Percentiles rank a stretch among this genome's conserved stretches.
Evolutionary conservation across 1,284 basidiomycete genomes (phyloP).

Genomic region (Fomitopsis betulina): DNA sequence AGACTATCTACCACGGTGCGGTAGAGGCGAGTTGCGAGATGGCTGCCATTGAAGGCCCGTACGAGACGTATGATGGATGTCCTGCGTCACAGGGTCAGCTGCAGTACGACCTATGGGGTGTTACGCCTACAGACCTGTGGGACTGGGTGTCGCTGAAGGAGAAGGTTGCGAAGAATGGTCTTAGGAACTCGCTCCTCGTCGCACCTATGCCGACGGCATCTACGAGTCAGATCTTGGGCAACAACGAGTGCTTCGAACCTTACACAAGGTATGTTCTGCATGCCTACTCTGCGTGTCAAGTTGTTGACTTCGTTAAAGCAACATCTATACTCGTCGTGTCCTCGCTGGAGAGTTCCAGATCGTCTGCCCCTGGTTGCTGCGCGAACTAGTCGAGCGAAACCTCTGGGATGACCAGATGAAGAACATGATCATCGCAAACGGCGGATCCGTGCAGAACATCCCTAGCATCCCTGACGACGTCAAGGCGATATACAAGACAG

Average conservation of each 20-base stretch:
- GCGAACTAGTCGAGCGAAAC: constrained; percentile 92
- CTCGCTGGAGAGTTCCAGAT: constrained; percentile 99
- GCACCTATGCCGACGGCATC: constrained; percentile 99
- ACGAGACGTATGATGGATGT: constrained; percentile 90
- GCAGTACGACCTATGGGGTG: constrained; percentile 95
- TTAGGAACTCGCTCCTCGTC: constrained; percentile 92
- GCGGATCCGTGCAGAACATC: constrained; percentile 93
- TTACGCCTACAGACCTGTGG: constrained; percentile 92
- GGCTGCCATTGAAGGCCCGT: constrained; percentile 79
- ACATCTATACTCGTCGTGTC: constrained; percentile 99
- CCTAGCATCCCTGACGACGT: constrained; percentile 82
- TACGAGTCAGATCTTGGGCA: constrained; percentile 97
- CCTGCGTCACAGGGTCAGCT: constrained; percentile 88
- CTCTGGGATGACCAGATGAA: constrained; percentile 99
- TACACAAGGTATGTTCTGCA: constrained; percentile 71
- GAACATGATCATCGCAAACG: constrained; percentile 98
- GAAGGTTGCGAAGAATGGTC: constrained; percentile 82
- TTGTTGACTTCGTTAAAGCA: constrained; percentile 44
- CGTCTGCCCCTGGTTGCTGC: constrained; percentile 97
- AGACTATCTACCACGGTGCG: constrained; percentile 98
- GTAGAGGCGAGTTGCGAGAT: constrained; percentile 92
- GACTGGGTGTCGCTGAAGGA: constrained; percentile 90
- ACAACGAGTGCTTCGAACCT: constrained; percentile 98
- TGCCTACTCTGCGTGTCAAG: not conserved
- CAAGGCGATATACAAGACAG: constrained; percentile 97